phyloP scores from a whole-genome alignment of 2,329 filamentous ascomycete species.

The Exophiala sp. region DNA sequence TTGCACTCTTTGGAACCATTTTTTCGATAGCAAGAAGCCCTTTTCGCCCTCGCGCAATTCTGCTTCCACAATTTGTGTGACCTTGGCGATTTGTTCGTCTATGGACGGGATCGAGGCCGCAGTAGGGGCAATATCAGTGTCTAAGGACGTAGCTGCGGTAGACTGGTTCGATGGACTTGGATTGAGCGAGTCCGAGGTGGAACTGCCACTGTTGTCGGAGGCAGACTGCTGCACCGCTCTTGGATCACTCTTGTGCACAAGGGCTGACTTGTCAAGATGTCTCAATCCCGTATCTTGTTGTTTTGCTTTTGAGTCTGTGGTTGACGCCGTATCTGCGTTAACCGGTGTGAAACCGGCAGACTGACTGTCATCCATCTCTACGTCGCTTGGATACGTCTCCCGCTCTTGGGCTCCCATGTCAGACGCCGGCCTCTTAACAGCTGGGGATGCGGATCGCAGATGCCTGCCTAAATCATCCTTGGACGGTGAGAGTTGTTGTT shows the following conservation, averaged over 20 bases:
- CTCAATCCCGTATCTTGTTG: conserved; percentile 21
- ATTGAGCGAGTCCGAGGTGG: conserved; percentile 37
- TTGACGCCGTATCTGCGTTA: conserved; percentile 10
- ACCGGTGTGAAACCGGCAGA: conserved; percentile 9
- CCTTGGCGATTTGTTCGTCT: conserved; percentile 71
- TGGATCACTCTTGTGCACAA: conserved; percentile 38
- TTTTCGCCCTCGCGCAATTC: conserved; percentile 65
- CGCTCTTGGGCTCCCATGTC: conserved; percentile 49
- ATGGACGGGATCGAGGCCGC: conserved; percentile 43
- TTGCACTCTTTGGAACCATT: conserved; percentile 73
- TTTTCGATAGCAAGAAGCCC: conserved; percentile 72
- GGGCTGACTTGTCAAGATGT: conserved; percentile 21
- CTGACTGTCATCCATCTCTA: conserved; percentile 33
- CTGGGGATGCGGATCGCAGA: conserved; percentile 49
- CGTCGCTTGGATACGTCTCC: conserved; percentile 29
- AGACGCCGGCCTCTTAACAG: conserved; percentile 51
- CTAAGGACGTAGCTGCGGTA: conserved; percentile 33
- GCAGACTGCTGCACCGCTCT: conserved; percentile 32
- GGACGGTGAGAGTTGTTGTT: conserved; percentile 26
- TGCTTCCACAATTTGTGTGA: conserved; percentile 57
- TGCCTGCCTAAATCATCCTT: conserved; percentile 30
- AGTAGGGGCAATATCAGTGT: conserved; percentile 20
- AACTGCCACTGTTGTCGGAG: conserved; percentile 32
- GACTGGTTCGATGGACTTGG: conserved; percentile 39
- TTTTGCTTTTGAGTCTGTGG: conserved; percentile 23